Conservation (phyloP, 73 alveolate species). For the Loxodes magnus region DNA sequence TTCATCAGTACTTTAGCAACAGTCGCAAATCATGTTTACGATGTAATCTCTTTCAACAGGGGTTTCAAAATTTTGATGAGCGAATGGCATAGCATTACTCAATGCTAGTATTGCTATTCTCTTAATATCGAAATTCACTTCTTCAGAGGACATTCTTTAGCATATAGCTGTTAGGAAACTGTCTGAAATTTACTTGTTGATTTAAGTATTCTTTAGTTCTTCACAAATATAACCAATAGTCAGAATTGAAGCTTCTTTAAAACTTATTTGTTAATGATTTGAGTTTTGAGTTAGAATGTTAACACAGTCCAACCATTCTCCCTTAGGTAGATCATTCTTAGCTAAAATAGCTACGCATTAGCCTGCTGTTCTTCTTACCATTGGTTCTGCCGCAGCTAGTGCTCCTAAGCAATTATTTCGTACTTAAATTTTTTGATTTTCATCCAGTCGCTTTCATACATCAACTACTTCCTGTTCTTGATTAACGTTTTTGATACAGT, state of each 20-base stretch:
- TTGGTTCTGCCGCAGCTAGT: constrained; percentile 9
- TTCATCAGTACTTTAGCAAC: constrained; percentile 5
- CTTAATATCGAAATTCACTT: constrained; percentile 11
- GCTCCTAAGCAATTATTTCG: constrained; percentile 2
- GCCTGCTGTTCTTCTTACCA: constrained; percentile 11
- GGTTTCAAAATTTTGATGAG: constrained; percentile 22
- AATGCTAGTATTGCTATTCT: constrained; percentile 35
- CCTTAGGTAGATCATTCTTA: constrained; percentile 38
- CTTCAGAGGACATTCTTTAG: constrained; percentile 5
- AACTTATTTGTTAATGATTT: constrained; percentile 13
- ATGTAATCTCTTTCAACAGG: constrained; percentile 35
- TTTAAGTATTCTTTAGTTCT: constrained; percentile 20
- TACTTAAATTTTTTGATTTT: background rate
- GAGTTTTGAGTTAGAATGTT: constrained; percentile 33
- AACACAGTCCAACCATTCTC: constrained; percentile 44
- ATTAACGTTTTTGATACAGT: background rate
- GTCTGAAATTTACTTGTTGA: constrained; percentile 13
- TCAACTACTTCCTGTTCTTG: constrained; percentile 7
- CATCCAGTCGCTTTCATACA: background rate
- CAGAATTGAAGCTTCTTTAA: constrained; percentile 26
- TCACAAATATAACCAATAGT: constrained; percentile 54
- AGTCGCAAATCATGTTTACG: constrained; percentile 17
- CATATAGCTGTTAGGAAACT: constrained; percentile 18
- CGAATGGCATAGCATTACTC: constrained; percentile 27
- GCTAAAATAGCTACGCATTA: constrained; percentile 33